phyloP scores from a whole-genome alignment of 768 basidiomycete species.

The Pholiota microspora region DNA sequence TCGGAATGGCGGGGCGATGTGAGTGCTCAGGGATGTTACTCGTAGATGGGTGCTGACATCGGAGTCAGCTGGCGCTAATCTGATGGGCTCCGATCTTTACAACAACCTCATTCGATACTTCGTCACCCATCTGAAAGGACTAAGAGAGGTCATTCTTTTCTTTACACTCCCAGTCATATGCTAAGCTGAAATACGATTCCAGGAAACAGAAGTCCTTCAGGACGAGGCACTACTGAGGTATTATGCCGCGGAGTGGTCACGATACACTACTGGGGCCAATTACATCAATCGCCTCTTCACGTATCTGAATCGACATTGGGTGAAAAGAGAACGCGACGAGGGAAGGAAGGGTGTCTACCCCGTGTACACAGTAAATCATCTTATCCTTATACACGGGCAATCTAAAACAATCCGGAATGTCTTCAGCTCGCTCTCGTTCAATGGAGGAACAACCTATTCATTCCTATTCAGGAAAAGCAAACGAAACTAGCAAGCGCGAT shows the following conservation, averaged over 20 bases:
- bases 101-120: slow-evolving; percentile 94
- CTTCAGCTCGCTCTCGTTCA: slow-evolving; percentile 87
- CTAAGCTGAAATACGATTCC: slow-evolving; percentile 18
- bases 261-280: slow-evolving; percentile 95
- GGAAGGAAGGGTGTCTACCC: slow-evolving; percentile 93
- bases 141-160: slow-evolving; percentile 38
- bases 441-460: slow-evolving; percentile 92
- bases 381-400: not conserved
- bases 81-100: slow-evolving; percentile 98
- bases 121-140: slow-evolving; percentile 73
- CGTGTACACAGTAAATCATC: slow-evolving; percentile 81
- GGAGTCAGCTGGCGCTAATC: slow-evolving; percentile 76
- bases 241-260: slow-evolving; percentile 92
- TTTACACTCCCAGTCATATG: not conserved
- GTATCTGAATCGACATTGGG: slow-evolving; percentile 99
- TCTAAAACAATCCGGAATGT: slow-evolving; percentile 8
- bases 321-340: slow-evolving; percentile 96
- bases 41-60: slow-evolving; percentile 30
- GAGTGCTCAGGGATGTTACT: slow-evolving; percentile 28
- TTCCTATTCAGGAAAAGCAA: slow-evolving; percentile 79
- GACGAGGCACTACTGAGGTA: slow-evolving; percentile 88
- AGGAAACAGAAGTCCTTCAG: slow-evolving; percentile 79
- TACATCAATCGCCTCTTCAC: slow-evolving; percentile 98
- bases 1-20: slow-evolving; percentile 67
- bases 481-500: slow-evolving; percentile 85